Evolutionary conservation across 2,329 filamentous ascomycete genomes (phyloP).

Genomic region (Colletotrichum costaricense): DNA sequence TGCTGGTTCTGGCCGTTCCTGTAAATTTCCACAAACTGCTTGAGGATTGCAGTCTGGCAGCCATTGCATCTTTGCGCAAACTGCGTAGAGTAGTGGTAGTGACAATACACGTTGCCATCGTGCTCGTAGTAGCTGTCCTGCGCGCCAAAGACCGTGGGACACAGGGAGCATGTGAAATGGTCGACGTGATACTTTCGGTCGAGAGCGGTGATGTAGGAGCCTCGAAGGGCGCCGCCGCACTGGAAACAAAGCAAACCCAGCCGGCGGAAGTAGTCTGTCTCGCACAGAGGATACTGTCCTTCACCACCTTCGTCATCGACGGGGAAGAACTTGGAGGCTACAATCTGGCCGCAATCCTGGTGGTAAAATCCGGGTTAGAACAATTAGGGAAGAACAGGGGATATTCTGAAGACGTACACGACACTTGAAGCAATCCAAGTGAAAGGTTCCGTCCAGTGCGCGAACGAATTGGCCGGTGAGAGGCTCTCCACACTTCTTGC

Average conservation of each 20-base stretch:
- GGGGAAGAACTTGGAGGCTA: conserved; percentile 98
- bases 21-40: conserved; percentile 99
- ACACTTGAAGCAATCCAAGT: conserved; percentile 98
- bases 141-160: conserved; percentile 96
- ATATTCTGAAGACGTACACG: conserved; percentile 66
- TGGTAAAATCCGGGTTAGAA: conserved; percentile 19
- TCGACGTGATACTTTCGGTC: conserved; percentile 99
- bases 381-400: conserved; percentile 21
- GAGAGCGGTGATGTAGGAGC: conserved; percentile 97
- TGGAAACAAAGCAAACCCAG: conserved; percentile 91
- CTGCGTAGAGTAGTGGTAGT: conserved; percentile 98
- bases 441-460: conserved; percentile 92
- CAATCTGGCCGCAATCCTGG: conserved; percentile 95
- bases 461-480: conserved; percentile 96
- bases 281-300: conserved; percentile 93
- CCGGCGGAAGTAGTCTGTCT: conserved; percentile 96
- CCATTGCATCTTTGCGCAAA: conserved; percentile 97
- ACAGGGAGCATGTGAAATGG: conserved; percentile 98
- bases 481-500: conserved; percentile 88
- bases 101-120: conserved; percentile 94
- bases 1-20: conserved; percentile 98
- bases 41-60: conserved; percentile 95
- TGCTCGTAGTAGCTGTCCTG: conserved; percentile 99
- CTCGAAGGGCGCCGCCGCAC: conserved; percentile 91
- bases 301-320: conserved; percentile 89